A percentile compares a stretch with the other conserved stretches of the same genome.
These are phyloP conservation scores for Colletotrichum chlorophyti DNA, from an alignment of 2,329 filamentous ascomycete genomes.

Conservation along the genomic window DNA sequence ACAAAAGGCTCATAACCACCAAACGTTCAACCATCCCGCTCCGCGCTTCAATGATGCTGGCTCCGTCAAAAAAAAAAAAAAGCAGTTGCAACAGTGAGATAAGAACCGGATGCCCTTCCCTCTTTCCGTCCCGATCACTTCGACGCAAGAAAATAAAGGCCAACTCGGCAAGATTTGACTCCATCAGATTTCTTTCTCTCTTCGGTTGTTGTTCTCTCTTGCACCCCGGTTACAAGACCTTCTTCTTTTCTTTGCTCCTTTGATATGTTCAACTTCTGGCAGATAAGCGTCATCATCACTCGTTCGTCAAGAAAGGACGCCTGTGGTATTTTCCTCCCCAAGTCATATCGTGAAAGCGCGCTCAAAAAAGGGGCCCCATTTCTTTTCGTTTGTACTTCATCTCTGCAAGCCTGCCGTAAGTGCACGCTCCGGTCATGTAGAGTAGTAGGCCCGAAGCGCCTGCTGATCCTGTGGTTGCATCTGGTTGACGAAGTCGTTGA, in stretches of 20 bases:
- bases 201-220: slow-evolving; percentile 13
- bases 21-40: no score
- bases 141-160: neutral
- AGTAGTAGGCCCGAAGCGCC: slow-evolving; percentile 55
- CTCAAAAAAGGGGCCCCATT: slow-evolving; percentile 1
- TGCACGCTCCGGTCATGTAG: slow-evolving; percentile 16
- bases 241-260: slow-evolving; percentile 8
- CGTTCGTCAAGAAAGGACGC: slow-evolving; percentile 24
- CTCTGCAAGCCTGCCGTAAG: neutral
- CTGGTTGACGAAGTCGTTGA: slow-evolving; percentile 60
- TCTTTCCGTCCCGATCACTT: slow-evolving; percentile 14
- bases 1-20: no score
- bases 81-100: no score
- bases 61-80: neutral
- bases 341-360: slow-evolving; percentile 22
- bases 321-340: slow-evolving; percentile 28
- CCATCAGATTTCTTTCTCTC: slow-evolving; percentile 20
- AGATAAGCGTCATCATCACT: slow-evolving; percentile 24
- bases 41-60: slow-evolving; percentile 9
- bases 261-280: slow-evolving; percentile 22
- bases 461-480: slow-evolving; percentile 58
- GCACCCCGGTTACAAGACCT: slow-evolving; percentile 24
- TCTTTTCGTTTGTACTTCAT: slow-evolving; percentile 12
- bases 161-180: slow-evolving; percentile 8
- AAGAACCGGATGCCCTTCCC: neutral